Evolutionary conservation across 805 yeast species (phyloP).

Genomic region (Candida qinlingensis): DNA sequence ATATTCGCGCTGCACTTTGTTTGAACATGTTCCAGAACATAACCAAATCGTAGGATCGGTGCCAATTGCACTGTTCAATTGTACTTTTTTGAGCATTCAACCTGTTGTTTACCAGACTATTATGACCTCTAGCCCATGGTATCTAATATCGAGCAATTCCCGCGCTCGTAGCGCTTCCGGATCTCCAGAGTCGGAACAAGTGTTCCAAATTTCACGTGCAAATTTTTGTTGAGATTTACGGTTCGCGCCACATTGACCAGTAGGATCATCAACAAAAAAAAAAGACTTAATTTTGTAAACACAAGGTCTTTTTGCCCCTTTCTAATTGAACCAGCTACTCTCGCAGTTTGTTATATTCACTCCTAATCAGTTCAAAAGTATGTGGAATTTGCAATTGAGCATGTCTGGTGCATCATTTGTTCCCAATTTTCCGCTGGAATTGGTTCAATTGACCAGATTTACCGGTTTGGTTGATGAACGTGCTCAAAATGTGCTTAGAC

Average conservation of each 20-base stretch:
- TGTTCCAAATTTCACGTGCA: conserved; percentile 1
- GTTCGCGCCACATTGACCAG: conserved; percentile 3
- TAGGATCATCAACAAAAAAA: not conserved
- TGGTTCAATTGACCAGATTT: no score
- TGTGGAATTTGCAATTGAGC: not conserved
- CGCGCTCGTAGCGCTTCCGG: not conserved
- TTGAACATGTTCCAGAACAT: no score
- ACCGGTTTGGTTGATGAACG: not conserved
- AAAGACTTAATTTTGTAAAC: not conserved
- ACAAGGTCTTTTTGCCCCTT: not conserved
- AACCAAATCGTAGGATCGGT: not conserved
- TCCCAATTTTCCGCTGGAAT: no score
- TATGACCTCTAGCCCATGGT: not conserved
- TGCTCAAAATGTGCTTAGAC: not conserved
- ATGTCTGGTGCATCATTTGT: no score
- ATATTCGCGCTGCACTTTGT: not conserved
- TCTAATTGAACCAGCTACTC: not conserved
- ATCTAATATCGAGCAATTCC: not conserved
- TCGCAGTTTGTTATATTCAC: not conserved
- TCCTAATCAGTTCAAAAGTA: conserved; percentile 1
- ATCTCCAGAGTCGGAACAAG: not conserved
- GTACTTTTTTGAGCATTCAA: not conserved
- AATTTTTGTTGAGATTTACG: conserved; percentile 3
- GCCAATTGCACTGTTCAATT: no score
- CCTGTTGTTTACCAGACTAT: no score